phyloP scores from a whole-genome alignment of 2,329 filamentous ascomycete genomes.

The Corinectria fuckeliana region DNA sequence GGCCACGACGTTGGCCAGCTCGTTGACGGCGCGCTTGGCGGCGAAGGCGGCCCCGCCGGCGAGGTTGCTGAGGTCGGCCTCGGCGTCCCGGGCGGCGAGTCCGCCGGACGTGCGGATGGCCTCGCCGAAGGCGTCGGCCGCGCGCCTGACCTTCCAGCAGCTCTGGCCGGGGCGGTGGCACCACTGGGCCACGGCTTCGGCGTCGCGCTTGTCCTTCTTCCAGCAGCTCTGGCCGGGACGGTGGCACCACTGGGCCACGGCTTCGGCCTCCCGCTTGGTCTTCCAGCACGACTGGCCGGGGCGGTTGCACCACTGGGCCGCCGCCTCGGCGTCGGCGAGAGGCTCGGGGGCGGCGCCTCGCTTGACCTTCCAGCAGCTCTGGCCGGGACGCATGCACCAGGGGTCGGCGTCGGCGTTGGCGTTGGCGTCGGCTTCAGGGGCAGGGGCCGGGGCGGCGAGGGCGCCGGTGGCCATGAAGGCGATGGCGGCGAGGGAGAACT shows the following conservation, averaged over 20 bases:
- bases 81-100: conserved; percentile 36
- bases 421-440: conserved; percentile 33
- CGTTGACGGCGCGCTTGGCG: conserved; percentile 47
- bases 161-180: conserved; percentile 47
- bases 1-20: conserved; percentile 48
- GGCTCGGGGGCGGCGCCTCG: conserved; percentile 45
- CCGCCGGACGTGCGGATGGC: conserved; percentile 35
- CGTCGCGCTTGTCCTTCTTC: conserved; percentile 50
- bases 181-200: no score
- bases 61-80: conserved; percentile 41
- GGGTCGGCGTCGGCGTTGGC: conserved; percentile 35
- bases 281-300: conserved; percentile 51
- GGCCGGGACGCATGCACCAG: conserved; percentile 48
- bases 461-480: conserved; percentile 29
- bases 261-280: conserved; percentile 49
- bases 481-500: conserved; percentile 37
- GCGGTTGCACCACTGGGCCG: conserved; percentile 10
- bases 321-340: conserved; percentile 44
- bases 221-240: conserved; percentile 50
- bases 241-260: no score
- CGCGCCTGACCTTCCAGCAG: conserved; percentile 52
- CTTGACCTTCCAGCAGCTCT: conserved; percentile 51
- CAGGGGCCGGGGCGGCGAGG: conserved; percentile 27
- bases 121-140: conserved; percentile 46
- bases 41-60: conserved; percentile 46